Base-by-base conservation (phyloP, 805 yeast genomes). In the Wickerhamiella vanderwaltii region DNA sequence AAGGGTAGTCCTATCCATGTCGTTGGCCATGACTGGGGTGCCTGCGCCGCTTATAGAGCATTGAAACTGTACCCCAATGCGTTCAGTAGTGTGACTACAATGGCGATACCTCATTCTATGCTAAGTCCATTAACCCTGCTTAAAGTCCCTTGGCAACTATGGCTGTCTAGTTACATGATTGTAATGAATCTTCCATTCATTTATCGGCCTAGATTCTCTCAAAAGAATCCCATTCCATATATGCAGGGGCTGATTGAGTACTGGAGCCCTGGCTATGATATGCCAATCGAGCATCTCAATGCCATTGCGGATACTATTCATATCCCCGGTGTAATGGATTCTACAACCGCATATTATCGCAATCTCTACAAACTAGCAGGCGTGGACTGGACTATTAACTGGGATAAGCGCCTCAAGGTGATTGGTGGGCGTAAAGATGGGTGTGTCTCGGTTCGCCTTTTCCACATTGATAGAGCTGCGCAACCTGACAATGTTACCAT, bases 21-120 rank as follows among this genome's bases (percentile, higher is more conserved):
- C 2, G 46, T 54, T 6, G 58, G 58, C 18, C 58, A 54, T 35
- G 58, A 54, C 36, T 54, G 58, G 58, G 58, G 58, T 13, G 55
- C 58, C 0, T 23, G 51, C 7, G 48, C 41, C n/a, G 33, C 50
- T 3, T 54, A 46, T 44, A 37, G 45, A n/a, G 43, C 46, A 11
- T 52, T 50, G 7, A 28, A 29, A 25, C 15, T 37, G n/a, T 39
- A 39, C 33, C 56, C 56, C 1, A 50, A 51, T 6, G 37, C 44
- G 18, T 30, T 54, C 23, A 33, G 49, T 3, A 44, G 50, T 2
- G 38, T 48, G 20, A 43, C 44, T 2, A 39, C 54, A 3, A 43
- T 54, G 35, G 54, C 57, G 5, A 51, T 54, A 22, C 58, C 58
- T 6, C 51, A 51, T 40, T 20, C 46, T 17, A 47, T 41, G 12